phyloP scores from a whole-genome alignment of 192 early-diverging fungal species.

The Pilobolus umbonatus region DNA sequence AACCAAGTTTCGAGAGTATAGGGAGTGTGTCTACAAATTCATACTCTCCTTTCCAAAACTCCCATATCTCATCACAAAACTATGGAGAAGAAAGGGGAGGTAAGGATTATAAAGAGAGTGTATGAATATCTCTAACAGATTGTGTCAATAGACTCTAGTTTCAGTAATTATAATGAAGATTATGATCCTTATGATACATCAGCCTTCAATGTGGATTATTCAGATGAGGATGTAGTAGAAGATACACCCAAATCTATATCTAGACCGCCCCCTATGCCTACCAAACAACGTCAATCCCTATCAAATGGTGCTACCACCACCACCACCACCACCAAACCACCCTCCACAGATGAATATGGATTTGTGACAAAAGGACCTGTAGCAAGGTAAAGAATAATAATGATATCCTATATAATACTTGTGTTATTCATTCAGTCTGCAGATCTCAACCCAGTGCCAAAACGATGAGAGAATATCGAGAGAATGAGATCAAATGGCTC shows the following conservation, averaged over 20 bases:
- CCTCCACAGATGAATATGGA: slow-evolving; percentile 26
- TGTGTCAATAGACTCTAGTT: neutral
- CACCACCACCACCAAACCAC: no score
- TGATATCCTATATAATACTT: neutral
- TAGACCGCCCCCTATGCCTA: neutral
- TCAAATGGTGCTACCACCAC: neutral
- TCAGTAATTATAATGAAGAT: neutral
- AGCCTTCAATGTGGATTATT: slow-evolving; percentile 31
- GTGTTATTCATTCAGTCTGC: neutral
- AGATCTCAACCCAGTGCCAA: slow-evolving; percentile 7
- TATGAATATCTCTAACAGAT: no score
- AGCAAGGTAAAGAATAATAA: slow-evolving; percentile 2
- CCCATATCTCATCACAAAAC: neutral
- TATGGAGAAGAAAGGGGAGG: no score
- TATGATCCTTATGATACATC: slow-evolving; percentile 28
- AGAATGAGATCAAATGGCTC: slow-evolving; percentile 43
- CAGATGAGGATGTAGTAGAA: slow-evolving; percentile 22
- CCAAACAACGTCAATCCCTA: neutral
- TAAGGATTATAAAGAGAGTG: no score
- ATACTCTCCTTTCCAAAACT: slow-evolving; percentile 1
- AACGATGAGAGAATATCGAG: slow-evolving; percentile 37
- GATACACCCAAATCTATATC: neutral
- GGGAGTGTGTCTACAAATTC: slow-evolving; percentile 5
- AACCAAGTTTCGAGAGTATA: slow-evolving; percentile 19
- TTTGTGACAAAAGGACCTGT: slow-evolving; percentile 9